These are phyloP conservation scores for Colletotrichum caudatum DNA, from an alignment of 2,329 filamentous ascomycete species.

Conservation along the genomic window DNA sequence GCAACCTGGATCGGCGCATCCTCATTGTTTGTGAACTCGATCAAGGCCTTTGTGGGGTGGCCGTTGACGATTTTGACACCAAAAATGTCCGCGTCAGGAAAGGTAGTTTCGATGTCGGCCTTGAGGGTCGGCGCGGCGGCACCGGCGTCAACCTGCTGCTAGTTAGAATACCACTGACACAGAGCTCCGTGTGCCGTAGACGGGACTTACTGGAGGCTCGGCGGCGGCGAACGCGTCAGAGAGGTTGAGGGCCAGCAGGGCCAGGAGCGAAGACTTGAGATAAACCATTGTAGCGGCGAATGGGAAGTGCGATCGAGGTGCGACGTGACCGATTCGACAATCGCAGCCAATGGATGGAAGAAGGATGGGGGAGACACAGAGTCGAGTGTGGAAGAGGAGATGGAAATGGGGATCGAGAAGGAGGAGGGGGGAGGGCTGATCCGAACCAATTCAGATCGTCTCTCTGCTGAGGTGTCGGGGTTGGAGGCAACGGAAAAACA, in stretches of 20 bases:
- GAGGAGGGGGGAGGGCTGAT: neutral
- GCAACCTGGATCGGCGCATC: conserved; percentile 78
- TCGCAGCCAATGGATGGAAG: conserved; percentile 45
- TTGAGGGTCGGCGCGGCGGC: conserved; percentile 57
- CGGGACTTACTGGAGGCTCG: conserved; percentile 61
- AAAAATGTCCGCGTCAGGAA: conserved; percentile 83
- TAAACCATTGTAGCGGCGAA: conserved; percentile 72
- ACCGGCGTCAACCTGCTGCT: conserved; percentile 44
- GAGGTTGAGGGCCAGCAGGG: conserved; percentile 77
- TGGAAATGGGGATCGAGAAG: conserved; percentile 14
- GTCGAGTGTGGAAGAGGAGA: conserved; percentile 9
- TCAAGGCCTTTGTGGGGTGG: conserved; percentile 82
- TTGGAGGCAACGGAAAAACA: conserved; percentile 31
- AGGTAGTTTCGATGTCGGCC: conserved; percentile 73
- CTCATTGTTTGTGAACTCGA: conserved; percentile 90
- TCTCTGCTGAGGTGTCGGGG: conserved; percentile 30
- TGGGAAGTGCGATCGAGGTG: conserved; percentile 27
- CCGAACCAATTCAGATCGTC: conserved; percentile 25
- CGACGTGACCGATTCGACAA: conserved; percentile 46
- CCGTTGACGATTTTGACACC: conserved; percentile 97
- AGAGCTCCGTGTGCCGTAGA: neutral
- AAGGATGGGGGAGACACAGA: conserved; percentile 12
- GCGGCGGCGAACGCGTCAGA: conserved; percentile 73
- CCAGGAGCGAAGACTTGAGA: conserved; percentile 78
- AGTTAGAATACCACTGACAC: conserved; percentile 18